A percentile compares a stretch with the other conserved stretches of the same genome.
Evolutionary conservation across 148 eudicot genomes (phyloP).

Genomic region (Linanthus parryae): DNA sequence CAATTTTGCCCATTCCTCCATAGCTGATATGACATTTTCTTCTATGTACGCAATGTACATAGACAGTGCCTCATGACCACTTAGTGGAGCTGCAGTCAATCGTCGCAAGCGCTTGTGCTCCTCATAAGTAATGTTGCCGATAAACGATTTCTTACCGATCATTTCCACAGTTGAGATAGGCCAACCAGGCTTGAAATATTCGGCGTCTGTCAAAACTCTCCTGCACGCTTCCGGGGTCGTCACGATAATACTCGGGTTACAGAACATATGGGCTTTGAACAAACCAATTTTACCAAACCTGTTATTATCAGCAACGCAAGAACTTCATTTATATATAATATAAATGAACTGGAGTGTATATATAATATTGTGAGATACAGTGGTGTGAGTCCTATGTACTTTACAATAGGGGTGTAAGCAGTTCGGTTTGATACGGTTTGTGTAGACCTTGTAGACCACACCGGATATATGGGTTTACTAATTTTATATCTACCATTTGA

Average conservation of each 20-base stretch:
- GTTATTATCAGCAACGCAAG: conserved; percentile 8
- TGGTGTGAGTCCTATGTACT: too few relatives aligned
- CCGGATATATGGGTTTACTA: too few relatives aligned
- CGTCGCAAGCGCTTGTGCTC: conserved; percentile 77
- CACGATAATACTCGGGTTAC: conserved; percentile 67
- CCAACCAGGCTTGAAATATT: conserved; percentile 89
- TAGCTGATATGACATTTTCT: conserved; percentile 33
- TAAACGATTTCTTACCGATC: conserved; percentile 73
- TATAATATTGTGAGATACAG: too few relatives aligned
- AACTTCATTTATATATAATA: too few relatives aligned
- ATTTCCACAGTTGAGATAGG: conserved; percentile 59
- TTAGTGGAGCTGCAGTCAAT: conserved; percentile 77
- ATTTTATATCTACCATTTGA: too few relatives aligned
- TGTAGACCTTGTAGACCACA: too few relatives aligned
- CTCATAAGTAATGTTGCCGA: conserved; percentile 49
- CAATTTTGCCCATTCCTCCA: conserved; percentile 62
- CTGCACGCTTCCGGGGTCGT: conserved; percentile 62
- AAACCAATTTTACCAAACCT: conserved; percentile 69
- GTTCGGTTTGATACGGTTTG: too few relatives aligned
- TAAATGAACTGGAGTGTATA: too few relatives aligned
- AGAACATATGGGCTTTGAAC: conserved; percentile 81
- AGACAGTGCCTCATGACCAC: conserved; percentile 73
- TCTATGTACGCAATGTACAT: conserved; percentile 60
- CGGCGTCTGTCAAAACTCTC: conserved; percentile 75
- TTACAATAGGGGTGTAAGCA: too few relatives aligned